A percentile compares a stretch with the other conserved stretches of the same genome.
Conservation (phyloP, 2,329 filamentous ascomycete species). For the Xylaria sp. region DNA sequence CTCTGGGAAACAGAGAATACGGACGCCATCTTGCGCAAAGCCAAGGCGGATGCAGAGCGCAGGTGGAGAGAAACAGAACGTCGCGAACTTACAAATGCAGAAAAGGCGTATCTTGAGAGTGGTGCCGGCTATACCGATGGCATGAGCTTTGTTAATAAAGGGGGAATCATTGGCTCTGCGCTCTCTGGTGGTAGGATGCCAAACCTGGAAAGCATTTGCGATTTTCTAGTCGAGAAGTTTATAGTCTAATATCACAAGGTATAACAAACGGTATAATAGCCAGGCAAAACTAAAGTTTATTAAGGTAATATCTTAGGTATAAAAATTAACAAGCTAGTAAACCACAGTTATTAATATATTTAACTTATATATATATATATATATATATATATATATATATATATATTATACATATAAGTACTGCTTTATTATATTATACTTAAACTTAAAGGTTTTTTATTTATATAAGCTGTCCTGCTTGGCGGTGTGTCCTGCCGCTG, state of each 20-base stretch:
- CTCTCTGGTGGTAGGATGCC: conserved; percentile 42
- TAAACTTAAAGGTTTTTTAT: too few relatives aligned
- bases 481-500: too few relatives aligned
- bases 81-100: conserved; percentile 64
- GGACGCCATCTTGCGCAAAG: conserved; percentile 73
- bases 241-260: conserved; percentile 43
- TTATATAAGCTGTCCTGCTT: too few relatives aligned
- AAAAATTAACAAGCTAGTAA: too few relatives aligned
- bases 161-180: conserved; percentile 35
- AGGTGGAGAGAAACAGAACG: conserved; percentile 76
- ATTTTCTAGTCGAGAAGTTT: conserved; percentile 48
- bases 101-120: conserved; percentile 68
- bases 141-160: conserved; percentile 6
- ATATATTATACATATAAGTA: too few relatives aligned
- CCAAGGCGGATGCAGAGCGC: conserved; percentile 76
- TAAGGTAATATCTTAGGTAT: too few relatives aligned
- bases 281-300: conserved; percentile 17
- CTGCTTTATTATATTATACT: too few relatives aligned
- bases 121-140: conserved; percentile 52
- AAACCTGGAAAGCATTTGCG: conserved; percentile 48
- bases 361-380: too few relatives aligned
- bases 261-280: conserved; percentile 14
- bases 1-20: conserved; percentile 81
- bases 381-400: too few relatives aligned
- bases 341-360: too few relatives aligned